Evolutionary conservation across 805 yeast species (phyloP), one percentile per base, ranked within the genome.

Genomic region (Danielia oregonensis): DNA sequence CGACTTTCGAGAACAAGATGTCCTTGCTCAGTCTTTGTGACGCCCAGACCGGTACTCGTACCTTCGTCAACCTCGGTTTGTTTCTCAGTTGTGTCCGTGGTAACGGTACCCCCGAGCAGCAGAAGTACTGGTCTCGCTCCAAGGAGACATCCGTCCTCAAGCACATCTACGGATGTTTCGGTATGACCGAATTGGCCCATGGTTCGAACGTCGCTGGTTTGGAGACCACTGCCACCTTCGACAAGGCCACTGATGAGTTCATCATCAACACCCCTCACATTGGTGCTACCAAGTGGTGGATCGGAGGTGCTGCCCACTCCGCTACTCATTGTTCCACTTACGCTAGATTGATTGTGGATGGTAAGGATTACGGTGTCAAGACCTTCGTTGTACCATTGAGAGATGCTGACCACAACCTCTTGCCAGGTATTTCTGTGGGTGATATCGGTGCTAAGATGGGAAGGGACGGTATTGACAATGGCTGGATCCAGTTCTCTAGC

Each of bases 261-360:
- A 33, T 48, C 28, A 37, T 48, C 30, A 46, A 48, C 41, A 48
- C 52, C 25, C 52, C 52, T 1, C 52, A 48, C 40, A 44, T 48
- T 14, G 52, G 52, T 4, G 52, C 52, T 29, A 48, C 52, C 34
- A 48, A 48, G 39, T 48, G 52, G 52, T 48, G 52, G 52, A 48
- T 48, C 14, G 52, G 52, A 6, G 52, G 52, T 24, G 52, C 52
- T 5, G 52, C 52, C 1, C 52, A 48, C 32, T 42, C 48, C n/a
- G 44, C 52, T 21, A 40, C 52, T 5, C 52, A 48, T 39, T 38
- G 46, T 22, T 27, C 44, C 5, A 49, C 44, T 6, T 48, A 48
- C 30, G 52, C 52, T 17, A 33, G 52, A 8, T 35, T 48, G 32
- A 37, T 44, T 29, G 52, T 48, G 8, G 43, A 44, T 24, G 48